Base-by-base conservation (phyloP, 306 rosid genomes). In the Sicyos baderoa region DNA sequence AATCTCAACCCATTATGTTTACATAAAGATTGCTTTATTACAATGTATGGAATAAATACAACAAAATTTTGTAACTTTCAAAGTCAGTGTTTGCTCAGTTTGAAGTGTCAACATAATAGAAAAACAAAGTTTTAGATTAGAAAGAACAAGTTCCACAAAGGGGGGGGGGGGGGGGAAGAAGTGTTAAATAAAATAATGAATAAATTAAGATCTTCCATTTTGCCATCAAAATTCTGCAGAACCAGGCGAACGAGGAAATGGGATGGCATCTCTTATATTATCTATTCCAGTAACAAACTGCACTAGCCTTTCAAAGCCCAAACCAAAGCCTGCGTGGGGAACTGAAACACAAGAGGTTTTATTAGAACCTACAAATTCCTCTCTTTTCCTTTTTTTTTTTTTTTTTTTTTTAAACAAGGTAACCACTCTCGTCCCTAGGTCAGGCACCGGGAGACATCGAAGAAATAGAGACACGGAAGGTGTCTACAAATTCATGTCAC, bases 221-320 rank as follows among this genome's bases (percentile, higher is more conserved):
- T 64, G 22, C 11, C 62, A 23, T 65, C 70, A 89, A 73, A 92
- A 92, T 77, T 92, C 96, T 6, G 96, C 92, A 12, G 88, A 86
- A 72, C 93, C 98, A 47, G 98, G 96, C 17, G 95, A 73, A 22
- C 95, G 87, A 27, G 96, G 96, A 79, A 92, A 92, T 70, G 98
- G 98, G 52, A 89, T 92, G 7, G 79, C 88, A 67, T 89, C 98
- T 76, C 96, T 79, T 53, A 89, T 92, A 73, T 92, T 92, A 18
- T 92, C 98, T 75, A 92, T 75, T 75, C 98, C 98, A 51, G 98
- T 92, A 35, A 86, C 93, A 76, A 92, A 92, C 64, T 92, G 98
- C 72, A 89, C 89, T 23, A 92, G 95, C 79, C 98, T 87, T 81
- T 89, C 98, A 54, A 92, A 92, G 1, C 98, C 96, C 78, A 89